Conservation (phyloP, 1,139 yeast species). For the Wickerhamiella infanticola region DNA sequence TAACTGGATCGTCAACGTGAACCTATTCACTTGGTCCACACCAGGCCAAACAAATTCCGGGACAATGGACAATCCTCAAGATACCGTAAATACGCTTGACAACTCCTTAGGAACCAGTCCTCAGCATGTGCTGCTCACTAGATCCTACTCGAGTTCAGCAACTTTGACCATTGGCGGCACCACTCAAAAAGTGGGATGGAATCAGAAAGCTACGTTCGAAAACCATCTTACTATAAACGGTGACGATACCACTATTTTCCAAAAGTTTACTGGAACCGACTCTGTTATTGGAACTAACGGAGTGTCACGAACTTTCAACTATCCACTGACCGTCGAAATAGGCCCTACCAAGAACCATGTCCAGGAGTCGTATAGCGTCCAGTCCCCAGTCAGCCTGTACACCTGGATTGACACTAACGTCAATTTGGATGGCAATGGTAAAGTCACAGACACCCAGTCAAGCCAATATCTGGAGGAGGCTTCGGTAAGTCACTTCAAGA, state of each 20-base stretch:
- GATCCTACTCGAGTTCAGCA: constrained; percentile 9
- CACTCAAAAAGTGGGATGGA: constrained; percentile 9
- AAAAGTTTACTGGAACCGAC: constrained; percentile 8
- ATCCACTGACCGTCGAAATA: constrained; percentile 9
- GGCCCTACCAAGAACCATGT: constrained; percentile 4
- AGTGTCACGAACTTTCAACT: constrained; percentile 4
- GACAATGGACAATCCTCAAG: constrained; percentile 3
- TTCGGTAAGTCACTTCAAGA: neutral
- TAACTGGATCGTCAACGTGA: constrained; percentile 62
- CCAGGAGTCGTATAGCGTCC: constrained; percentile 10
- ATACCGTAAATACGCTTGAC: neutral
- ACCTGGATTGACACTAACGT: constrained; percentile 13
- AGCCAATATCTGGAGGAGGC: constrained; percentile 5
- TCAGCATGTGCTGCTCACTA: constrained; percentile 4
- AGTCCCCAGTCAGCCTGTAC: constrained; percentile 2
- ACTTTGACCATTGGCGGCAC: constrained; percentile 11
- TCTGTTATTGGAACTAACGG: constrained; percentile 5
- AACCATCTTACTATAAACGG: neutral
- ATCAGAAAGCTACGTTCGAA: constrained; percentile 9
- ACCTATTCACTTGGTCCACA: constrained; percentile 32
- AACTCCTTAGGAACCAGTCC: neutral
- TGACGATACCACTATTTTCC: constrained; percentile 6
- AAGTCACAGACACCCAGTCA: constrained; percentile 2
- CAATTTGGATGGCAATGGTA: constrained; percentile 5
- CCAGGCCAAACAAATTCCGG: constrained; percentile 13